Percentiles rank a stretch among this genome's conserved stretches.
Conservation (phyloP, 2,329 filamentous ascomycete genomes). For the Biscogniauxia mediterranea region DNA sequence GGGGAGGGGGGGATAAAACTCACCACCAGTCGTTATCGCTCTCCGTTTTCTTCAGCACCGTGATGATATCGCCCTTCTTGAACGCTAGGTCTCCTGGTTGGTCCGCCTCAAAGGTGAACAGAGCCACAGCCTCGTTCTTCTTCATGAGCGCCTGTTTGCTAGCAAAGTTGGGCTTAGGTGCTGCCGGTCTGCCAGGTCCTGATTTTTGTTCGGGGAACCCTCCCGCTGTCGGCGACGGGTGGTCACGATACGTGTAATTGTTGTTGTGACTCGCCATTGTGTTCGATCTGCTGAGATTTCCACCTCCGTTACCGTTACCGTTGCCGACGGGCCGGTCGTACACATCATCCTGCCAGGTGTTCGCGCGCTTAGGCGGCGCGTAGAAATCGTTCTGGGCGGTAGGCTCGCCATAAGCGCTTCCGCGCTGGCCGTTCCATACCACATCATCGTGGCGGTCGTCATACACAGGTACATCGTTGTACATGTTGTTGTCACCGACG, state of each 20-base stretch:
- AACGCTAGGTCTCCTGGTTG: slow-evolving; percentile 91
- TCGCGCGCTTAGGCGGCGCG: slow-evolving; percentile 59
- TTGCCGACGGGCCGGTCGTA: slow-evolving; percentile 61
- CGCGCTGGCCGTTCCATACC: slow-evolving; percentile 76
- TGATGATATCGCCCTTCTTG: slow-evolving; percentile 96
- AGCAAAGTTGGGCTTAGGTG: slow-evolving; percentile 83
- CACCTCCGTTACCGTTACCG: slow-evolving; percentile 11
- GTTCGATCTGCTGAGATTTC: slow-evolving; percentile 46
- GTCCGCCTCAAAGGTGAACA: slow-evolving; percentile 93
- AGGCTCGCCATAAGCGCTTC: slow-evolving; percentile 56
- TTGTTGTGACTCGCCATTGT: slow-evolving; percentile 45
- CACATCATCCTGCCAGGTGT: slow-evolving; percentile 73
- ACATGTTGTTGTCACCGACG: slow-evolving; percentile 65
- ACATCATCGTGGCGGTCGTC: slow-evolving; percentile 79
- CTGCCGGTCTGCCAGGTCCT: slow-evolving; percentile 75
- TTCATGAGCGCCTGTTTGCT: slow-evolving; percentile 55
- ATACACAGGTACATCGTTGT: slow-evolving; percentile 92
- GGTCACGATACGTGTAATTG: slow-evolving; percentile 44
- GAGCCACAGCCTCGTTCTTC: slow-evolving; percentile 81
- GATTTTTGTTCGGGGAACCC: slow-evolving; percentile 45
- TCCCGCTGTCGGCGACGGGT: slow-evolving; percentile 39
- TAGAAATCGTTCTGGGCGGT: slow-evolving; percentile 43
- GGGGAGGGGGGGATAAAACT: slow-evolving; percentile 36
- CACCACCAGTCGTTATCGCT: slow-evolving; percentile 95
- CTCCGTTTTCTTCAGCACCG: slow-evolving; percentile 89